Evolutionary conservation across 2,329 filamentous ascomycete genomes (phyloP), one percentile per base, ranked within the genome.

Genomic region (Eutypa lata): DNA sequence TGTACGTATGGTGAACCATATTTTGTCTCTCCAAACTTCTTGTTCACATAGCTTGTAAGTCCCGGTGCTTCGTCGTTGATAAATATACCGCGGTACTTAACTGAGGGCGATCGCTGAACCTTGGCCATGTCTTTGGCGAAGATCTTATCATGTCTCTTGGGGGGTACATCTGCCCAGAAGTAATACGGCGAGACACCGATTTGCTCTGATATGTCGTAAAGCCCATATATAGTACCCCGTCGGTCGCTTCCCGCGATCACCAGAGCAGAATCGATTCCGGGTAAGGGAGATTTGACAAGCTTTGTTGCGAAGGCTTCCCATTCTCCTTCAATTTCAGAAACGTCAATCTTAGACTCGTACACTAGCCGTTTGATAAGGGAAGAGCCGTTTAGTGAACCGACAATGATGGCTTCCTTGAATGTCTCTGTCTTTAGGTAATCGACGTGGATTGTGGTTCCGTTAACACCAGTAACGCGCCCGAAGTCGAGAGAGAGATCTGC

Each of bases 121-220:
- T 76, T 76, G 10, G 65, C 68, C 2, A 66, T 70, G 42, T 72
- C 65, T 22, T 74, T 64, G 8, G 77, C 76, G 58, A 76, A 81
- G 51, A 83, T 74, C 16, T 68, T 69, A 3, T 69, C 58, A 50
- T 78, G 72, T 48, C 73, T 70, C 14, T 73, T 71, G 1, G 76
- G 62, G 1, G 78, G 72, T 1, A 81, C 76, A 58, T 84, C 81
- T 11, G 81, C 81, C 70, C 76, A 83, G 70, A 73, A 84, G 64
- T 83, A 73, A 79, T 79, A 84, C 26, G 81, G 81, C 2, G 80
- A 83, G 5, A 84, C 79, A 24, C 81, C 81, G 50, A 84, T 83
- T 57, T 83, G 78, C 60, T 83, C 79, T 0, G 80, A 80, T 31
- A 85, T 62, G 54, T 79, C 78, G 65, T 84, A 84, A 22, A 82